These are phyloP conservation scores for Eutypa lata DNA, from an alignment of 2,329 filamentous ascomycete genomes.

Conservation along the genomic window DNA sequence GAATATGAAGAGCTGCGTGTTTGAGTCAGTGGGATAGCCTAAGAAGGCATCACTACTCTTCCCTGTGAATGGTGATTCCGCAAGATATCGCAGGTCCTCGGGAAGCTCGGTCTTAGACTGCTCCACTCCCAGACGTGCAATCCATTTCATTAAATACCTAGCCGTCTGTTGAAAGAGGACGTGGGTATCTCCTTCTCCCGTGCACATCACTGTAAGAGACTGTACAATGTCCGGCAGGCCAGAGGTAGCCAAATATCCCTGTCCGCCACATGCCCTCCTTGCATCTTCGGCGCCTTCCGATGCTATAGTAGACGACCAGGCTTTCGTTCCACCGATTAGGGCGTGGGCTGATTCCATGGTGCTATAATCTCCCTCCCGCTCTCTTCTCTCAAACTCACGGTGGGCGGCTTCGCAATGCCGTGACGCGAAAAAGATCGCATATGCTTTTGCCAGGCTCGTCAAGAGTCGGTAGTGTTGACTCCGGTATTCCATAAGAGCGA, in stretches of 20 bases:
- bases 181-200: slow-evolving; percentile 39
- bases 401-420: slow-evolving; percentile 5
- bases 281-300: slow-evolving; percentile 30
- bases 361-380: background rate
- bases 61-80: background rate
- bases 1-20: slow-evolving; percentile 21
- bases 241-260: slow-evolving; percentile 33
- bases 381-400: background rate
- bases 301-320: slow-evolving; percentile 22
- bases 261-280: slow-evolving; percentile 34
- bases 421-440: slow-evolving; percentile 23
- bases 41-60: slow-evolving; percentile 9
- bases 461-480: slow-evolving; percentile 25
- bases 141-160: slow-evolving; percentile 26
- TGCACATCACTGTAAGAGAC: slow-evolving; percentile 22
- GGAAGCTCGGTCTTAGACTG: background rate
- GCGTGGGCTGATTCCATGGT: slow-evolving; percentile 20
- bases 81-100: background rate
- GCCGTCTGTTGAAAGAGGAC: slow-evolving; percentile 37
- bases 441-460: slow-evolving; percentile 22
- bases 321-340: slow-evolving; percentile 25
- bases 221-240: slow-evolving; percentile 29
- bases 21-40: slow-evolving; percentile 14
- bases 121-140: background rate
- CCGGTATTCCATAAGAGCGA: slow-evolving; percentile 22